These are phyloP conservation scores for Fusarium tjaetaba DNA, from an alignment of 2,329 filamentous ascomycete species.

Conservation along the genomic window DNA sequence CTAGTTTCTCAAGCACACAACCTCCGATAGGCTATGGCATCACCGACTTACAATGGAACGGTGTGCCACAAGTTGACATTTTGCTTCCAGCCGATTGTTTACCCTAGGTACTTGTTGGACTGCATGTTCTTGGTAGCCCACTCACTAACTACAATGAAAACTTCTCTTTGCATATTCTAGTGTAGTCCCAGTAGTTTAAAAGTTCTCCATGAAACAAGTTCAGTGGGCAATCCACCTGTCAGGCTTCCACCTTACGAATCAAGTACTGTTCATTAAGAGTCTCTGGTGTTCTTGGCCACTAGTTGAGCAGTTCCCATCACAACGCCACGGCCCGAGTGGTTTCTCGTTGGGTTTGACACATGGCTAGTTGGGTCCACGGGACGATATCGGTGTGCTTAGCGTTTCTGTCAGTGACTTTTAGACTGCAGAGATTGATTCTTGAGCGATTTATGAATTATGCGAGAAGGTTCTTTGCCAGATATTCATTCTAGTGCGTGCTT, in stretches of 20 bases:
- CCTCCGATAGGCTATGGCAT: not conserved
- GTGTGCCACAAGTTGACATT: not conserved
- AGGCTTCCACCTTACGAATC: not conserved
- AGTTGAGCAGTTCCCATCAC: not conserved
- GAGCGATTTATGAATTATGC: constrained; percentile 12
- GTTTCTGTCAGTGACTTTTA: not conserved
- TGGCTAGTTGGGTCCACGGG: not conserved
- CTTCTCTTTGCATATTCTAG: not conserved
- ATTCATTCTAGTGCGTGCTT: too few relatives aligned
- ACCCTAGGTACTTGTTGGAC: not conserved
- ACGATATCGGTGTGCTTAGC: constrained; percentile 4
- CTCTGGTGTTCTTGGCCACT: constrained; percentile 3
- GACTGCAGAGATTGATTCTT: not conserved
- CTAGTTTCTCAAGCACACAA: not conserved
- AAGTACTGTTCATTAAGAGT: not conserved
- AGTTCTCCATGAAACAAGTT: constrained; percentile 6
- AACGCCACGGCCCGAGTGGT: constrained; percentile 7
- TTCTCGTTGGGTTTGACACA: not conserved
- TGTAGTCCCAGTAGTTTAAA: not conserved
- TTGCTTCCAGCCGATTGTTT: not conserved
- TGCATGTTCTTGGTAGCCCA: not conserved
- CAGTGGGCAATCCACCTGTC: not conserved
- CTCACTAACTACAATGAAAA: not conserved
- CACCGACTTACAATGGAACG: not conserved
- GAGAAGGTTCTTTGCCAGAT: not conserved